These are phyloP conservation scores for Leccinum subgranulosum DNA, from an alignment of 768 basidiomycete genomes.

Conservation along the genomic window DNA sequence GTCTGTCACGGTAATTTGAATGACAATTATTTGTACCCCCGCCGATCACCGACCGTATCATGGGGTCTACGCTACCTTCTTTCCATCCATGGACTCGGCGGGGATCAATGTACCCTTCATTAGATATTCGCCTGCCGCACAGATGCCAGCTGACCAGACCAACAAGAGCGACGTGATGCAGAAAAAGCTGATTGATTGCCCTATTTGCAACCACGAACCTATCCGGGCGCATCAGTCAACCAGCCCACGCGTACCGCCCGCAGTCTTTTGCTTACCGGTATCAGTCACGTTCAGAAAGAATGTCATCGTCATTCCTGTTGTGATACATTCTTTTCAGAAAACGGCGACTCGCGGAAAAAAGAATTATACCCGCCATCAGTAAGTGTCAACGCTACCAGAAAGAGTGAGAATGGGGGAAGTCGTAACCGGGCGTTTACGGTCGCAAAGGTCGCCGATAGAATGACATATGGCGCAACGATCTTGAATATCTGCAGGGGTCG, in stretches of 20 bases:
- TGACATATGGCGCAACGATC: constrained; percentile 75
- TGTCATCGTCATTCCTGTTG: constrained; percentile 70
- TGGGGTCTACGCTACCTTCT: constrained; percentile 23
- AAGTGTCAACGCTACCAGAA: constrained; percentile 71
- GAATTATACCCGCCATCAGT: constrained; percentile 9
- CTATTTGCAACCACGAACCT: constrained; percentile 89
- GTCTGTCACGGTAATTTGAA: background rate
- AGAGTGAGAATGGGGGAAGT: constrained; percentile 77
- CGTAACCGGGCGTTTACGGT: constrained; percentile 62
- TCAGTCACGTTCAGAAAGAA: constrained; percentile 86
- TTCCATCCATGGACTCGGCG: constrained; percentile 11
- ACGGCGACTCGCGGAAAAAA: background rate
- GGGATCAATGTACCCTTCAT: constrained; percentile 42
- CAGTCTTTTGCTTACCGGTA: constrained; percentile 46
- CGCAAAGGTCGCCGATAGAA: constrained; percentile 67
- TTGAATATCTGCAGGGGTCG: constrained; percentile 61
- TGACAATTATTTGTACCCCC: background rate
- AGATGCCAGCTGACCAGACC: constrained; percentile 77
- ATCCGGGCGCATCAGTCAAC: constrained; percentile 6
- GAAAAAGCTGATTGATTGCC: constrained; percentile 86
- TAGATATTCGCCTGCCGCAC: constrained; percentile 67
- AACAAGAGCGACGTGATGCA: constrained; percentile 77
- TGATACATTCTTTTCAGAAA: background rate
- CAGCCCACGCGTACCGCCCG: background rate
- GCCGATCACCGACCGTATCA: constrained; percentile 19